Percentiles rank a stretch among this genome's conserved stretches.
phyloP scores from a whole-genome alignment of 441 rosid genomes.

The Macaranga tanarius region DNA sequence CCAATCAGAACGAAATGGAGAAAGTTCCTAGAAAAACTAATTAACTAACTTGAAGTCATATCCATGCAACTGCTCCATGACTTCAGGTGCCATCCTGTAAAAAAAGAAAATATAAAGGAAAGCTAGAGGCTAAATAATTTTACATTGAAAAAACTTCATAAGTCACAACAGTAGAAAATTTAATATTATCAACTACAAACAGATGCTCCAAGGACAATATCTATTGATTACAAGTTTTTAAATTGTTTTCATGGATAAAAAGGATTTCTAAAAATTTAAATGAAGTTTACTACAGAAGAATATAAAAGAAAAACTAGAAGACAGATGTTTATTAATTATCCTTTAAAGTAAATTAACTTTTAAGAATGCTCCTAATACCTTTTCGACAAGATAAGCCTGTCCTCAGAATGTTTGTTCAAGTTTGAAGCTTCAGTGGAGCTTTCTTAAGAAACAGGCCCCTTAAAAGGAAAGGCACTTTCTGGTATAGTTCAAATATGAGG shows the following conservation, averaged over 20 bases:
- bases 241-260: not conserved
- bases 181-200: not conserved
- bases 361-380: too few relatives aligned
- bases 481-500: too few relatives aligned
- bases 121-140: not conserved
- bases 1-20: slow-evolving; percentile 19
- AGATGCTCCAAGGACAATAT: not conserved
- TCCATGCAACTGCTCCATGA: slow-evolving; percentile 97
- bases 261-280: too few relatives aligned
- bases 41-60: slow-evolving; percentile 89
- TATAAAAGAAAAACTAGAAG: too few relatives aligned
- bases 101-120: slow-evolving; percentile 18
- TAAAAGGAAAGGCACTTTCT: too few relatives aligned
- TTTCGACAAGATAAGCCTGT: too few relatives aligned
- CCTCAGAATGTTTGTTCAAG: too few relatives aligned
- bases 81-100: slow-evolving; percentile 99
- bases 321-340: too few relatives aligned
- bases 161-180: not conserved
- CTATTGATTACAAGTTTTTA: not conserved
- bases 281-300: too few relatives aligned
- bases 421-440: too few relatives aligned
- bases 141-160: not conserved
- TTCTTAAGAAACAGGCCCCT: too few relatives aligned
- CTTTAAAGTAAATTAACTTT: too few relatives aligned
- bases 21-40: slow-evolving; percentile 13